A percentile compares a stretch with the other conserved stretches of the same genome.
Conservation (phyloP, 192 early-diverging fungal genomes). For the Podila verticillata region DNA sequence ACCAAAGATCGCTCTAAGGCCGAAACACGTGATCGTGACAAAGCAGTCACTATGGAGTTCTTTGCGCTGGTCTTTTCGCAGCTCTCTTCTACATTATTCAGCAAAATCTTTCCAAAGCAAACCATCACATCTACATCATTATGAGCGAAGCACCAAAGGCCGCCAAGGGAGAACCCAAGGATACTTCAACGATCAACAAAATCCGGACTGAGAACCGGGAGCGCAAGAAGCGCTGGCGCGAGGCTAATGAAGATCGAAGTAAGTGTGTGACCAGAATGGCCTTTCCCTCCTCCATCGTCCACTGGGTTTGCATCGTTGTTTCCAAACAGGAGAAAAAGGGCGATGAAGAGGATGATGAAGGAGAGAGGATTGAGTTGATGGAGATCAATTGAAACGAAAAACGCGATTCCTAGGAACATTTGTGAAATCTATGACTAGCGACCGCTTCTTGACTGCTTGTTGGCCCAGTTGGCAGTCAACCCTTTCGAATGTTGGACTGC, state of each 20-base stretch:
- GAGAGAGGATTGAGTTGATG: too few species aligned
- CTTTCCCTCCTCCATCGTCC: neutral
- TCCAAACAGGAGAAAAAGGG: too few species aligned
- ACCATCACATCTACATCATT: neutral
- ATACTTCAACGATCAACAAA: constrained; percentile 13
- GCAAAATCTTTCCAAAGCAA: neutral
- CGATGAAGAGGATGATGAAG: too few species aligned
- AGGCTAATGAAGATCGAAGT: constrained; percentile 64
- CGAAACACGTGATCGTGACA: neutral
- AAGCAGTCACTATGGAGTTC: too few species aligned
- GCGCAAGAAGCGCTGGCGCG: constrained; percentile 63
- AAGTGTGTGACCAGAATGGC: constrained; percentile 22
- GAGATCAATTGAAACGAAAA: too few species aligned
- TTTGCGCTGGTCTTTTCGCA: too few species aligned
- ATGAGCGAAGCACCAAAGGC: neutral
- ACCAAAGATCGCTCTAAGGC: too few species aligned
- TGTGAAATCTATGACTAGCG: neutral
- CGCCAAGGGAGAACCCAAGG: neutral
- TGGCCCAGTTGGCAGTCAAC: constrained; percentile 14
- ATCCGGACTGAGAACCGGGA: constrained; percentile 62
- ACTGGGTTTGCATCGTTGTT: too few species aligned
- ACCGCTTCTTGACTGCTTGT: neutral
- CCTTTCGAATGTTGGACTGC: neutral
- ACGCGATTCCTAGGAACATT: neutral
- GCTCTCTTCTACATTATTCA: too few species aligned